Base-by-base conservation (phyloP, 345 rosid genomes). In the Melastoma malabathricum region DNA sequence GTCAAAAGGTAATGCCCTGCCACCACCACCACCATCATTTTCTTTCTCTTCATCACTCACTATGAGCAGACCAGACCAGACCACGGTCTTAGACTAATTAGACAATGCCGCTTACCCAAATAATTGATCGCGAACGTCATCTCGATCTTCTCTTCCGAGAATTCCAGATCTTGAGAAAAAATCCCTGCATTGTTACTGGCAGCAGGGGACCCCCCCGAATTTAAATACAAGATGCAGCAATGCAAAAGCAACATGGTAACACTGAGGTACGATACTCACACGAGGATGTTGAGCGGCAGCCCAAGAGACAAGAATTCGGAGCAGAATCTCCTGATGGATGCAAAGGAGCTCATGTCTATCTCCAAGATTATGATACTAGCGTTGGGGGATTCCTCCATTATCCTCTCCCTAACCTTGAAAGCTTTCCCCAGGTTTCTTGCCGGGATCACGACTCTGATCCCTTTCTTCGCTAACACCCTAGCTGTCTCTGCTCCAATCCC, bases 401-500 rank as follows among this genome's bases (percentile, higher is more conserved):
- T 86, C 51, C 49, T 50, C 56, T 74, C 79, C 64, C 78, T 90
- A 39, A 80, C 64, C 57, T 72, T 63, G 45, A 44, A 72, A 18
- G 96, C 98, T 53, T 72, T 84, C 63, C 68, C 82, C 63, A 82
- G 44, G 72, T 90, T 80, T 68, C 98, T 86, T 25, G 89, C 94
- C 51, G 96, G 82, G 63, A 90, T 78, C 53, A 86, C 84, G 18
- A 84, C 46, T 66, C 92, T 68, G 58, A 82, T 78, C 12, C 98
- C 96, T 70, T 82, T 83, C 69, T 78, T 83, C 3, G 92, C 96
- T 20, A 90, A 57, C 12, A 82, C 92, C 59, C 83, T 86, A 1
- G 89, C 89, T 2, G 96, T 90, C 63, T 90, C 98, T 3, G 76
- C 83, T 59, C 98, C 98, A 34, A 90, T 86, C 0, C 98, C 98